These are phyloP conservation scores for Huntiella abstrusa DNA, from an alignment of 2,329 filamentous ascomycete genomes.

Conservation along the genomic window DNA sequence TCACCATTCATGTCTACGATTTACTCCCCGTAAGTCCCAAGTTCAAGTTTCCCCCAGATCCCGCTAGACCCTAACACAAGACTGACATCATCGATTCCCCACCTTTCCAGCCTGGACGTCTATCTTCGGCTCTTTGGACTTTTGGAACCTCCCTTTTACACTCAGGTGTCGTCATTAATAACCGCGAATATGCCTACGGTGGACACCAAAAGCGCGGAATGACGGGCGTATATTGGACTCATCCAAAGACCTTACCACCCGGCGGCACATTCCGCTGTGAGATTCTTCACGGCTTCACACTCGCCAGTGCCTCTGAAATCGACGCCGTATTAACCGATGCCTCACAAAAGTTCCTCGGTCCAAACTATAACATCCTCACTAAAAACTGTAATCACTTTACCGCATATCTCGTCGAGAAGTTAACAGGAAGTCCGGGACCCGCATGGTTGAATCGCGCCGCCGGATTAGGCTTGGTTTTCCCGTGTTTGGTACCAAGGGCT, in stretches of 20 bases:
- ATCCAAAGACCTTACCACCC: slow-evolving; percentile 50
- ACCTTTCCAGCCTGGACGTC: slow-evolving; percentile 40
- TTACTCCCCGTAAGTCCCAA: slow-evolving; percentile 41
- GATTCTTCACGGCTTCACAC: slow-evolving; percentile 63
- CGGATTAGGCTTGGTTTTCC: slow-evolving; percentile 62
- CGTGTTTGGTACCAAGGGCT: slow-evolving; percentile 64
- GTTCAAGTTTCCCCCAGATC: background rate
- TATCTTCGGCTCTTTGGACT: slow-evolving; percentile 62
- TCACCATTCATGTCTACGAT: slow-evolving; percentile 63
- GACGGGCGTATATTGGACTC: slow-evolving; percentile 73
- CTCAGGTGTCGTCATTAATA: slow-evolving; percentile 64
- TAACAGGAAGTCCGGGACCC: slow-evolving; percentile 53
- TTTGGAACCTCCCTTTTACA: slow-evolving; percentile 62
- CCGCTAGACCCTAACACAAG: background rate
- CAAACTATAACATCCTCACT: slow-evolving; percentile 62
- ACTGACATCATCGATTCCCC: background rate
- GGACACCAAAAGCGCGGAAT: slow-evolving; percentile 52
- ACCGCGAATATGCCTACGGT: slow-evolving; percentile 68
- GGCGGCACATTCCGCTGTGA: slow-evolving; percentile 59
- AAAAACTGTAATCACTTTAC: slow-evolving; percentile 87
- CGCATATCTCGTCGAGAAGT: slow-evolving; percentile 50
- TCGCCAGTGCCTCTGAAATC: slow-evolving; percentile 49
- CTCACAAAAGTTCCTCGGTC: slow-evolving; percentile 55
- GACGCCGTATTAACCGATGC: slow-evolving; percentile 48
- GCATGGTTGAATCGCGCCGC: slow-evolving; percentile 68